These are phyloP conservation scores for Penicillium taxi DNA, from an alignment of 495 filamentous ascomycete species.

Conservation along the genomic window DNA sequence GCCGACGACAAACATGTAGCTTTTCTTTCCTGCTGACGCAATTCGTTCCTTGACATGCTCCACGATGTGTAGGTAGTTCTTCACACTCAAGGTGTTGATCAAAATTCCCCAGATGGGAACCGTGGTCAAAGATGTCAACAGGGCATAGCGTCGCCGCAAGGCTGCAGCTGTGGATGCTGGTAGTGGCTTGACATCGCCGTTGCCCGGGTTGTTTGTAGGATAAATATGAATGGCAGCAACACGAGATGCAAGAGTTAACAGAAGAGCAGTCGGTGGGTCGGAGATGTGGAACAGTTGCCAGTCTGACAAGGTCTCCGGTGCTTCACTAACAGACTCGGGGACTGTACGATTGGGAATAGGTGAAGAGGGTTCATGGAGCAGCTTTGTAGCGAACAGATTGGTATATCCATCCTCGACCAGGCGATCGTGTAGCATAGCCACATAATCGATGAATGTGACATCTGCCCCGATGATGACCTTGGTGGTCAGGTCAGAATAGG, in stretches of 20 bases:
- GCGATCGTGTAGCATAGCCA: constrained; percentile 42
- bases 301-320: constrained; percentile 48
- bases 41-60: constrained; percentile 63
- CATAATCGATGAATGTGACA: constrained; percentile 70
- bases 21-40: constrained; percentile 74
- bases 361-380: constrained; percentile 72
- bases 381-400: constrained; percentile 57
- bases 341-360: constrained; percentile 77
- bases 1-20: constrained; percentile 91
- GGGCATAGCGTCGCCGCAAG: constrained; percentile 79
- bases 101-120: constrained; percentile 83
- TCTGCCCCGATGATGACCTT: constrained; percentile 84
- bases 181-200: constrained; percentile 31
- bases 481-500: constrained; percentile 53
- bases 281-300: constrained; percentile 88
- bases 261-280: constrained; percentile 70
- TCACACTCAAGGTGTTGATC: constrained; percentile 87
- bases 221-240: constrained; percentile 72
- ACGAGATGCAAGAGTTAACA: constrained; percentile 80
- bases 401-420: constrained; percentile 57
- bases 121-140: constrained; percentile 72
- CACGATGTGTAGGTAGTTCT: constrained; percentile 79
- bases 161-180: constrained; percentile 47
- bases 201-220: constrained; percentile 42
- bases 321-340: constrained; percentile 42